Evolutionary conservation across 208 protist genomes (phyloP).

Genomic region (Kentomonas sorsogonicus): DNA sequence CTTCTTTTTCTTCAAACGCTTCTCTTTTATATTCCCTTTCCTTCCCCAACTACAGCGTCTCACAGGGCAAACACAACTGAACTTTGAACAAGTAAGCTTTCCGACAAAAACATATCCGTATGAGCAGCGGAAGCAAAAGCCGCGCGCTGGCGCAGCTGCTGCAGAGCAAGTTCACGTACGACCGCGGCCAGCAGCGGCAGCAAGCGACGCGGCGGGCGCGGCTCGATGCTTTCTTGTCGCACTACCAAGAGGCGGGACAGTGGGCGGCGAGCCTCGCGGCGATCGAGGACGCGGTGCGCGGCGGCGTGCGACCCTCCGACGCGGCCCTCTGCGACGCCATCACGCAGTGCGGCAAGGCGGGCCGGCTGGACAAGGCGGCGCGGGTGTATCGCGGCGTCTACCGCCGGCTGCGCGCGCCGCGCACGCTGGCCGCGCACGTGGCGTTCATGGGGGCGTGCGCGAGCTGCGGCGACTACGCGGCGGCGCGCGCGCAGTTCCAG

Average conservation of each 20-base stretch:
- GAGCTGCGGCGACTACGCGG: constrained; percentile 34
- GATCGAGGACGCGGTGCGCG: constrained; percentile 33
- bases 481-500: constrained; percentile 37
- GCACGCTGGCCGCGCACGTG: constrained; percentile 41
- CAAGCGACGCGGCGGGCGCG: constrained; percentile 30
- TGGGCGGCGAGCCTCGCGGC: constrained; percentile 47
- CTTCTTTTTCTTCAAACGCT: too few species aligned
- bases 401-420: constrained; percentile 29
- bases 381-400: constrained; percentile 44
- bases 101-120: too few species aligned
- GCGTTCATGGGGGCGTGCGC: constrained; percentile 63
- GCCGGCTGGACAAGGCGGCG: constrained; percentile 33
- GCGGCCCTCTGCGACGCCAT: constrained; percentile 52
- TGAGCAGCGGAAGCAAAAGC: too few species aligned
- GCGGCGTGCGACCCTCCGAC: constrained; percentile 40
- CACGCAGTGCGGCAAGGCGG: constrained; percentile 33
- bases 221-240: constrained; percentile 38
- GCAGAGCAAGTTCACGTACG: constrained; percentile 34
- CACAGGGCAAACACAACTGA: too few species aligned
- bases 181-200: constrained; percentile 23
- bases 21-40: too few species aligned
- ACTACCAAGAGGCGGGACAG: constrained; percentile 47
- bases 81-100: too few species aligned
- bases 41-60: too few species aligned
- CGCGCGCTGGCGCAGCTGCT: constrained; percentile 39